phyloP scores from a whole-genome alignment of 2,329 filamentous ascomycete species.

The Pseudopyricularia javanii region DNA sequence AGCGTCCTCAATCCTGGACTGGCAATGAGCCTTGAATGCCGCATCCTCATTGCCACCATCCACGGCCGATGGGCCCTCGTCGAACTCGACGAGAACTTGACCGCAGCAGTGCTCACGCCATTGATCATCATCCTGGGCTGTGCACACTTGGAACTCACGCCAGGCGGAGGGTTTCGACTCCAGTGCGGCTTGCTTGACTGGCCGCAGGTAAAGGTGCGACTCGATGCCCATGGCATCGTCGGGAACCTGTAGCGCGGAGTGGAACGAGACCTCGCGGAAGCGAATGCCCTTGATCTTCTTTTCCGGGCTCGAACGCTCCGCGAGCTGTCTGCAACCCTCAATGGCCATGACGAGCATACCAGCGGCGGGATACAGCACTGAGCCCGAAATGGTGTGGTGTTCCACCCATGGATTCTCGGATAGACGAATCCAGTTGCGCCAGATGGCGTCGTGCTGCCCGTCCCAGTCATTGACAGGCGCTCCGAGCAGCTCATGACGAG shows the following conservation, averaged over 20 bases:
- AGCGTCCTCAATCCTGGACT: slow-evolving; percentile 16
- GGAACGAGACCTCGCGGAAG: slow-evolving; percentile 7
- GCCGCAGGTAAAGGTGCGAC: slow-evolving; percentile 1
- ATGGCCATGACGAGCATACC: slow-evolving; percentile 18
- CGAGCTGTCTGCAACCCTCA: slow-evolving; percentile 14
- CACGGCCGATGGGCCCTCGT: background rate
- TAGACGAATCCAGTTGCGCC: slow-evolving; percentile 30
- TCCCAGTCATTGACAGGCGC: slow-evolving; percentile 26
- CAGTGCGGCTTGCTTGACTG: background rate
- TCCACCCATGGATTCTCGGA: slow-evolving; percentile 18
- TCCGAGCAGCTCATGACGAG: slow-evolving; percentile 39
- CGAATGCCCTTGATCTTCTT: slow-evolving; percentile 8
- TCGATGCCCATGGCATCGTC: slow-evolving; percentile 9
- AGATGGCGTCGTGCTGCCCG: slow-evolving; percentile 29
- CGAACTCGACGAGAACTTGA: background rate
- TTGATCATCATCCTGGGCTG: background rate
- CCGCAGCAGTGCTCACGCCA: background rate
- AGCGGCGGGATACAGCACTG: slow-evolving; percentile 16
- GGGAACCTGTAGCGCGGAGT: slow-evolving; percentile 10
- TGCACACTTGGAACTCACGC: background rate
- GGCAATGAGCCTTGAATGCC: slow-evolving; percentile 16
- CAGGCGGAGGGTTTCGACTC: background rate
- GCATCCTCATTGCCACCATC: background rate
- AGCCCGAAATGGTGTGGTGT: slow-evolving; percentile 16
- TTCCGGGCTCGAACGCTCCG: slow-evolving; percentile 14